A percentile compares a stretch with the other conserved stretches of the same genome.
phyloP scores from a whole-genome alignment of 2,329 filamentous ascomycete species.

The Basipetospora chlamydospora region DNA sequence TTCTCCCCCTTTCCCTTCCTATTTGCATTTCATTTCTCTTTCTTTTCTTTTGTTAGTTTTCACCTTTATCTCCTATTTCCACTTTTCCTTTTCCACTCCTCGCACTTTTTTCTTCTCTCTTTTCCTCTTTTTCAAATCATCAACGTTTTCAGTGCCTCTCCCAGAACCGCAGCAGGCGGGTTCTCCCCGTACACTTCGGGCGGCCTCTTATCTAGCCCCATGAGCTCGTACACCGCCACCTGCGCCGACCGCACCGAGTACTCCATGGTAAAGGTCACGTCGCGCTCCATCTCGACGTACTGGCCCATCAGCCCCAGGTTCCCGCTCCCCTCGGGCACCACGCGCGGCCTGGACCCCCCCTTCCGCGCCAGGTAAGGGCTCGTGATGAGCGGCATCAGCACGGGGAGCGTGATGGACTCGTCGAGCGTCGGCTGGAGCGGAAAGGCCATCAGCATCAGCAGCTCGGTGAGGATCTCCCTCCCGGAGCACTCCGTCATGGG shows the following conservation, averaged over 20 bases:
- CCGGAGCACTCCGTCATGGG: conserved; percentile 24
- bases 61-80: neutral
- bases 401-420: conserved; percentile 13
- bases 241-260: conserved; percentile 21
- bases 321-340: conserved; percentile 19
- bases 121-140: conserved; percentile 6
- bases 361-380: conserved; percentile 20
- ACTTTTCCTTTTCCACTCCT: neutral
- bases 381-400: conserved; percentile 24
- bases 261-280: conserved; percentile 18
- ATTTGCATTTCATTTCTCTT: neutral
- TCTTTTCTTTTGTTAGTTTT: neutral
- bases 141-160: conserved; percentile 9
- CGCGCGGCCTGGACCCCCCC: conserved; percentile 20
- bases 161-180: conserved; percentile 8
- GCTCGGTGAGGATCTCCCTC: conserved; percentile 22
- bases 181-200: conserved; percentile 14
- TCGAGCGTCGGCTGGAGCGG: conserved; percentile 12
- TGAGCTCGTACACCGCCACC: conserved; percentile 17
- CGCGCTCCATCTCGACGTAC: conserved; percentile 24
- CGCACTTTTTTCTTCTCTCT: neutral
- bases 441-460: conserved; percentile 22
- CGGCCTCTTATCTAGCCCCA: conserved; percentile 13
- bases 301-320: conserved; percentile 26
- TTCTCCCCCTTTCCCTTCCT: neutral